Conservation (phyloP, 345 rosid species). For the Cochlearia excelsa region DNA sequence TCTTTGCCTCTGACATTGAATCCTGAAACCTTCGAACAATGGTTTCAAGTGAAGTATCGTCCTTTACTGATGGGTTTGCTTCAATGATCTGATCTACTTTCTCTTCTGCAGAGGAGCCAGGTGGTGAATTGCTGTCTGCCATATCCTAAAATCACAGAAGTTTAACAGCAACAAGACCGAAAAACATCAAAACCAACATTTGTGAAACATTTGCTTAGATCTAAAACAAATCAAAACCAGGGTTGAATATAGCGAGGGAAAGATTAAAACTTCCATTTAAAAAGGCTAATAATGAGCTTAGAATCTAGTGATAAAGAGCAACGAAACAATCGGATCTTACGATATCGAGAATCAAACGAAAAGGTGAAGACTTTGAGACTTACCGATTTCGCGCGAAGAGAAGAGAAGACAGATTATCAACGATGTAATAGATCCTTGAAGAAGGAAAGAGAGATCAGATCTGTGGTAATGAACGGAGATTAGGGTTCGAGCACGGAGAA, state of each 20-base stretch:
- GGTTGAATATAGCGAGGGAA: neutral
- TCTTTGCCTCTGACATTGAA: slow-evolving; percentile 50
- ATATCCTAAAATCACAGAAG: slow-evolving; percentile 35
- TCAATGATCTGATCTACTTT: slow-evolving; percentile 51
- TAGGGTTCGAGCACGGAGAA: slow-evolving; percentile 23
- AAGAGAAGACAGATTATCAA: slow-evolving; percentile 6
- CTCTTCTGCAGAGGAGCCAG: slow-evolving; percentile 54
- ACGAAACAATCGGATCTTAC: slow-evolving; percentile 27
- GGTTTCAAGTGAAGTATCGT: slow-evolving; percentile 57
- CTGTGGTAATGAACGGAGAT: slow-evolving; percentile 16
- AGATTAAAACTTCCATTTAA: neutral
- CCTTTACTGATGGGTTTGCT: slow-evolving; percentile 31
- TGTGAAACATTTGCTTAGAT: neutral
- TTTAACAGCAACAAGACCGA: neutral
- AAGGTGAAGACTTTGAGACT: slow-evolving; percentile 11
- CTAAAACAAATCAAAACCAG: slow-evolving; percentile 9
- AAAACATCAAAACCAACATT: slow-evolving; percentile 9
- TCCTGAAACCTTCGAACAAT: slow-evolving; percentile 66
- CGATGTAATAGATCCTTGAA: slow-evolving; percentile 14
- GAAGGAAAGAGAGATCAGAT: slow-evolving; percentile 22
- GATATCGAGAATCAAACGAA: neutral
- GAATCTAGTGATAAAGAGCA: neutral
- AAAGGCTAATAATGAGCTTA: neutral
- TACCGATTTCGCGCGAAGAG: slow-evolving; percentile 12
- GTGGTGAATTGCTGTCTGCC: slow-evolving; percentile 55